Evolutionary conservation across 192 early-diverging fungal genomes (phyloP).

Genomic region (Linderina pennispora): DNA sequence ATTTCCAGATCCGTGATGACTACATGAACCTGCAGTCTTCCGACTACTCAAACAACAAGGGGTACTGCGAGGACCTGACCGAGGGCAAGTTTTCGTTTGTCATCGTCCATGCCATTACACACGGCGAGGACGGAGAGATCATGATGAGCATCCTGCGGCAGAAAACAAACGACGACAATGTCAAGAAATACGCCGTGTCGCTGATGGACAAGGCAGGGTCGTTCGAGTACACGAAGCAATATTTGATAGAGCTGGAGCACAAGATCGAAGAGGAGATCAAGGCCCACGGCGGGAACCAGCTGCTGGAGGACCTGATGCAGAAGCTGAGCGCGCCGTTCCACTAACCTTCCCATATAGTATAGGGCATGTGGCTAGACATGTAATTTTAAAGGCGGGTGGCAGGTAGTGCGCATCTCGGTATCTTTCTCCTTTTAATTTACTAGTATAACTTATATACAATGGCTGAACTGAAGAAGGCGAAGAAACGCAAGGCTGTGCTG

Average conservation of each 20-base stretch:
- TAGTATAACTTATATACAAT: too few relatives aligned
- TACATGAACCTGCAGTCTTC: constrained; percentile 89
- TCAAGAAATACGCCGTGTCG: constrained; percentile 84
- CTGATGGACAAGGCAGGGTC: constrained; percentile 71
- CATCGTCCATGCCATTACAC: constrained; percentile 77
- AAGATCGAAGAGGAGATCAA: constrained; percentile 58
- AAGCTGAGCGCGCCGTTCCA: constrained; percentile 35
- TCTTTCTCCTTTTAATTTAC: background rate
- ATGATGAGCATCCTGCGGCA: constrained; percentile 87
- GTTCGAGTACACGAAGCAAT: constrained; percentile 73
- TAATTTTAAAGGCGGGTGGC: too few relatives aligned
- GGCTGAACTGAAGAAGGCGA: too few relatives aligned
- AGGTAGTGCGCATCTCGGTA: too few relatives aligned
- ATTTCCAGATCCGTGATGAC: constrained; percentile 97
- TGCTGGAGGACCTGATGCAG: constrained; percentile 49
- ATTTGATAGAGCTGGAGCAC: constrained; percentile 58
- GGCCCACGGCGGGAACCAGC: constrained; percentile 71
- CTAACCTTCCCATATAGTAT: background rate
- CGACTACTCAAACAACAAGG: constrained; percentile 89
- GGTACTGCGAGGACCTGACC: constrained; percentile 96
- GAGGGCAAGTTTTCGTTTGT: constrained; percentile 99
- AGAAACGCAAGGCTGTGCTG: background rate
- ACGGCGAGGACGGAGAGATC: constrained; percentile 51
- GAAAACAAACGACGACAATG: constrained; percentile 66
- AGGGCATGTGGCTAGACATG: background rate